These are phyloP conservation scores for Simplicillium aogashimaense DNA, from an alignment of 2,329 filamentous ascomycete genomes.

Conservation along the genomic window DNA sequence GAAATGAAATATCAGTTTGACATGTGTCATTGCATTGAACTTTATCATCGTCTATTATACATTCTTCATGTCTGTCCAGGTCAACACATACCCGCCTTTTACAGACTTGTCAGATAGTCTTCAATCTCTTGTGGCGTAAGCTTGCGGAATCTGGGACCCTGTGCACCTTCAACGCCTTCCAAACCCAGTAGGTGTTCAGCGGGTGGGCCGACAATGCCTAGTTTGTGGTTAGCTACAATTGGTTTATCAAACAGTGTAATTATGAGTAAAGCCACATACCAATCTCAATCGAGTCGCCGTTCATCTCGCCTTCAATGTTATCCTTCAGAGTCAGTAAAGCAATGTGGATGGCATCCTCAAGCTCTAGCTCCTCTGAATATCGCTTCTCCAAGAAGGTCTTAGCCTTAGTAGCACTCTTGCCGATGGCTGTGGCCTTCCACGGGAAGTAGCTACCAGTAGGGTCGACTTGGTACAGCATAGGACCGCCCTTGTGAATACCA, in stretches of 20 bases:
- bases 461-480: conserved; percentile 97
- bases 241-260: background rate
- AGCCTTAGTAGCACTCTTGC: conserved; percentile 94
- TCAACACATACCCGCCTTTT: conserved; percentile 22
- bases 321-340: conserved; percentile 95
- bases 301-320: conserved; percentile 99
- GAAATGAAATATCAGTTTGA: background rate
- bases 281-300: conserved; percentile 96
- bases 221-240: conserved; percentile 6
- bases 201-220: conserved; percentile 89
- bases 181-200: conserved; percentile 88
- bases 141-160: conserved; percentile 85
- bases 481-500: conserved; percentile 88
- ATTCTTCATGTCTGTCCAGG: conserved; percentile 2
- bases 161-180: conserved; percentile 77
- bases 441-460: conserved; percentile 98
- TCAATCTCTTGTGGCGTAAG: conserved; percentile 96
- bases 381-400: conserved; percentile 99
- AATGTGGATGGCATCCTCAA: conserved; percentile 98
- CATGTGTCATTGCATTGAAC: conserved; percentile 11
- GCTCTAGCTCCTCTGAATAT: conserved; percentile 92
- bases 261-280: conserved; percentile 42
- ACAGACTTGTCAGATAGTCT: conserved; percentile 98
- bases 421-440: conserved; percentile 98
- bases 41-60: background rate